Evolutionary conservation across 805 yeast species (phyloP), one percentile per base, ranked within the genome.

Genomic region (Kodamaea hsintzibuensis): DNA sequence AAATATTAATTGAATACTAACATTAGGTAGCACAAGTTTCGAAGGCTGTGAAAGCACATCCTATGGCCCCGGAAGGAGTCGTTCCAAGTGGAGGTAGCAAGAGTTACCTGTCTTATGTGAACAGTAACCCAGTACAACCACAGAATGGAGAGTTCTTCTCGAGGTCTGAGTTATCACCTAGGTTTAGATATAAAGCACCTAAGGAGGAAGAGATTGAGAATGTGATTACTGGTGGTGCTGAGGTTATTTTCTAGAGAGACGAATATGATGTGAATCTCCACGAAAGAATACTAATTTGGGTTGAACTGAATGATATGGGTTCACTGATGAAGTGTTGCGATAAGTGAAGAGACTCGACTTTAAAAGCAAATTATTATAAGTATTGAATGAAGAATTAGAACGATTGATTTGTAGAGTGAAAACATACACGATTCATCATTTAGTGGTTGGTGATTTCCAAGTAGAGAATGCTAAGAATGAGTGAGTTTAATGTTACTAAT

Each of bases 171-270:
- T 79, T 93, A 55, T 91, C 98, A 2, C 59, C 71, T 57, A 82
- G 95, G 67, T 91, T 88, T 77, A 85, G 86, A 71, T 88, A 86
- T 67, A 74, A 78, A 42, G 73, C 77, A 0, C 78, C 89, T 22
- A 85, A 82, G 42, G 89, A 82, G 16, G 52, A 61, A 13, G 99
- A 93, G 71, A 83, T 88, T 25, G 97, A 89, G 9, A 81, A 83
- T 59, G 83, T 93, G 61, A 81, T 84, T 61, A 78, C 82, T 51
- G 99, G 98, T 53, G 98, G 97, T 61, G 97, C 96, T 37, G 84
- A 79, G 39, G 63, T 79, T 44, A 71, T 82, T 12, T 80, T 71
- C 60, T 82, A 75, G n/a, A 43, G 25, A 7, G 48, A 4, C 13
- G 18, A 17, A 43, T 22, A 43, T 43, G 17, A 39, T 4, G n/a